These are phyloP conservation scores for Aspergillus thermomutatus DNA, from an alignment of 2,329 filamentous ascomycete genomes.

Conservation along the genomic window DNA sequence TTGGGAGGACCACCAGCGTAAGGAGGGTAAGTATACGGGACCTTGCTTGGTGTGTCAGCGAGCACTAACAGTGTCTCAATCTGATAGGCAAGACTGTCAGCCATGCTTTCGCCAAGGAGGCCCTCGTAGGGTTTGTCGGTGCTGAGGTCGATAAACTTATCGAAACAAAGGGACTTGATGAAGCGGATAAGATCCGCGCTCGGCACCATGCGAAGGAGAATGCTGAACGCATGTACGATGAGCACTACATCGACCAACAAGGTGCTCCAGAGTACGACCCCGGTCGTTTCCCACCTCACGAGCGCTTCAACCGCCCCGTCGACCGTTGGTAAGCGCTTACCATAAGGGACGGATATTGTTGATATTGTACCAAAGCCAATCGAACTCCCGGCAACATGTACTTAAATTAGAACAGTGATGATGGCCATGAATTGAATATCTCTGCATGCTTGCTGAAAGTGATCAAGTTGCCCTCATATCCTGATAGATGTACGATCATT, in stretches of 20 bases:
- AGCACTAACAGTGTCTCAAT: not conserved
- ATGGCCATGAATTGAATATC: not conserved
- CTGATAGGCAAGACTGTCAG: slow-evolving; percentile 63
- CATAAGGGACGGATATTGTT: not conserved
- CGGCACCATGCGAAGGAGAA: slow-evolving; percentile 58
- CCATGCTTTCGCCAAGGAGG: slow-evolving; percentile 75
- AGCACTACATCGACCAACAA: slow-evolving; percentile 54
- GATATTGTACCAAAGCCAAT: not conserved
- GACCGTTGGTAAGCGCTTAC: slow-evolving; percentile 20
- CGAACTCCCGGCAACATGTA: not conserved
- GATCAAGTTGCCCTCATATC: not conserved
- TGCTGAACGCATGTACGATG: slow-evolving; percentile 59
- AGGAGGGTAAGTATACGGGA: slow-evolving; percentile 53
- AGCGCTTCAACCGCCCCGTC: slow-evolving; percentile 21
- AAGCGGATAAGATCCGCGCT: slow-evolving; percentile 56
- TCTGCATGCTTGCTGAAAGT: not conserved
- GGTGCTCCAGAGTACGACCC: slow-evolving; percentile 54
- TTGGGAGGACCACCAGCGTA: slow-evolving; percentile 72
- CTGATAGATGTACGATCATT: not conserved
- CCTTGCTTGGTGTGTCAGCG: not conserved
- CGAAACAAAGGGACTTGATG: slow-evolving; percentile 67
- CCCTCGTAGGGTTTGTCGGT: slow-evolving; percentile 67
- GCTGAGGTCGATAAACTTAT: slow-evolving; percentile 73
- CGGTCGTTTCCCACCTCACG: slow-evolving; percentile 30
- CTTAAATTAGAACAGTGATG: not conserved